Evolutionary conservation across 192 early-diverging fungal genomes (phyloP), one percentile per base, ranked within the genome.

Genomic region (Spizellomyces sp.): DNA sequence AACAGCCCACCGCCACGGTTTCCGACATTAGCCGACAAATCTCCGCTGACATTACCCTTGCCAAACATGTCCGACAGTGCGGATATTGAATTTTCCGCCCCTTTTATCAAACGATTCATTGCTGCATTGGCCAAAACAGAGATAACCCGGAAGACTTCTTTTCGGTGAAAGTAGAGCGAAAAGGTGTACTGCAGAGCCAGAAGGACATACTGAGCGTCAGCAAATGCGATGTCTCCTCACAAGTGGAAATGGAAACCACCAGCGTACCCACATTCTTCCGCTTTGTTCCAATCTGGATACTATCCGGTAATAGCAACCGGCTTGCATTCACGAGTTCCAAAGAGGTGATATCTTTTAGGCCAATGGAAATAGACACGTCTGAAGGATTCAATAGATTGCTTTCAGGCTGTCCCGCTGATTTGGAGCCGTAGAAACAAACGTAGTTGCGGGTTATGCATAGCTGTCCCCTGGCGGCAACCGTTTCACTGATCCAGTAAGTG

Each of bases 41-140:
- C 85, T n/a, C 85, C 85, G 44, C 77, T 82, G 8, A 73, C 74
- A 64, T 87, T 87, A 22, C 66, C 73, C 67, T 87, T 87, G 10
- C 81, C 71, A 78, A 79, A 87, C 81, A 87, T 81, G 45, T 87
- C 85, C 8, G 79, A 70, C 6, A 80, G 74, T 14, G 80, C 73
- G n/a, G 82, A 79, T 14, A 83, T 57, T 0, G 85, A 84, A 21
- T 75, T 83, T 69, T 87, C 85, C 15, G 85, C 82, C 6, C 85
- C 85, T 67, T 84, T 87, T 36, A 87, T 77, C 6, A 87, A 75
- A 9, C 82, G 71, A 58, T 87, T 82, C 85, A 87, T 87, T 7
- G 85, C 80, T 43, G 85, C 82, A 58, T 87, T 77, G 42, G 68
- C 56, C 5, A 87, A 75, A 14, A 69, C 69, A 17, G 45, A 75